phyloP scores from a whole-genome alignment of 108 stramenopile species.

The Skeletonema potamos region DNA sequence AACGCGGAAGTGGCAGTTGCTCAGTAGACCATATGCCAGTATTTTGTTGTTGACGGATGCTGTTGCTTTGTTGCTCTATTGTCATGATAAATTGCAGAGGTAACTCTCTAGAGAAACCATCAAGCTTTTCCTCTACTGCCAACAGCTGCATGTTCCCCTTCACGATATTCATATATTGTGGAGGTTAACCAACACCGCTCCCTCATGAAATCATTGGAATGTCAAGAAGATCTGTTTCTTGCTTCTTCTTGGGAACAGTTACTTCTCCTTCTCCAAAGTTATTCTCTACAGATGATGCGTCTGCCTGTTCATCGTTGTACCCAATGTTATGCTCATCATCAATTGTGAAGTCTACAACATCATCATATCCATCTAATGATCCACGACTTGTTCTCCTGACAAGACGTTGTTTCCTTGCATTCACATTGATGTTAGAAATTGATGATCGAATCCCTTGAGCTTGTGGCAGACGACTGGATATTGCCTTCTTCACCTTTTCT shows the following conservation, averaged over 20 bases:
- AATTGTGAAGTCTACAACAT: neutral
- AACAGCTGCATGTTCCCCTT: no score
- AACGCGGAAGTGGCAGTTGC: no score
- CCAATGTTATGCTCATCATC: neutral
- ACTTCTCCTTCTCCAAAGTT: neutral
- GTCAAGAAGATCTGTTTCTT: constrained; percentile 2
- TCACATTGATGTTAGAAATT: constrained; percentile 14
- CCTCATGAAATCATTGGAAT: constrained; percentile 4
- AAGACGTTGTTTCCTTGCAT: constrained; percentile 1
- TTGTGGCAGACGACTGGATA: neutral
- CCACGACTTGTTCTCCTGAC: neutral
- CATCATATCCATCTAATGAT: neutral
- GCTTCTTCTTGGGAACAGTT: neutral
- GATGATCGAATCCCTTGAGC: constrained; percentile 1
- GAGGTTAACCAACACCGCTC: no score
- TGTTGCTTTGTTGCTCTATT: no score
- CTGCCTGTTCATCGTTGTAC: neutral
- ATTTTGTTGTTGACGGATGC: no score
- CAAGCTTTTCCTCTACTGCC: no score
- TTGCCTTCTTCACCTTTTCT: constrained; percentile 6
- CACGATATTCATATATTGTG: no score
- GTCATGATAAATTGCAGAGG: no score
- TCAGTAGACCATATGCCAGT: no score
- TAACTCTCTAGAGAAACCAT: no score
- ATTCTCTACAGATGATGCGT: neutral